Base-by-base conservation (phyloP, 2,329 filamentous ascomycete genomes). In the Stromatinia cepivora region DNA sequence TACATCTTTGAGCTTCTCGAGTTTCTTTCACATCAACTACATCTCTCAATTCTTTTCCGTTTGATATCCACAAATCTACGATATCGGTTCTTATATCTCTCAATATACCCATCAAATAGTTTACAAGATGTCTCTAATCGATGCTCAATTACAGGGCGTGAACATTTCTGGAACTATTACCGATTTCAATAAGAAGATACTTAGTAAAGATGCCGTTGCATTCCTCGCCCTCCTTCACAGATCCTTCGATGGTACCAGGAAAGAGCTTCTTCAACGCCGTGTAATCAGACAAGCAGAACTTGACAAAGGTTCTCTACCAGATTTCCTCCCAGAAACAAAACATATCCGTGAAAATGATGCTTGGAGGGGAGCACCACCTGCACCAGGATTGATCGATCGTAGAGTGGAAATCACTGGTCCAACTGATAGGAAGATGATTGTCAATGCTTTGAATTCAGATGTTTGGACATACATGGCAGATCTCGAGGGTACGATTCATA, bases 391-490 rank as follows among this genome's bases (percentile, higher is more conserved):
- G 69, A 89, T 97, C 57, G 95, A 99, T 83, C 90, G 95, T 74
- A 89, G 95, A 71, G 92, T 97, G 45, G 95, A 99, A 84, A 99
- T 98, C 78, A 99, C 95, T 7, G 95, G 95, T 11, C 95, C 95
- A 0, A 97, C 94, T 9, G 95, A 98, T 82, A 88, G 95, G 75
- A 99, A 98, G 87, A 99, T 99, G 95, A 93, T 98, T 61, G 92
- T 98, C 72, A 99, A 99, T 80, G 95, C 95, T 13, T 79, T 98
- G 79, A 99, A 98, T 81, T 90, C 94, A 58, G 88, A 98, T 78
- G 95, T 98, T 34, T 98, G 92, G 91, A 98, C 94, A 69, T 99
- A 98, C 79, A 99, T 99, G 95, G 95, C 95, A 61, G 95, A 99
- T 82, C 97, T 99, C 75, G 95, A 99, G 83, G 94, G 94, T 95